A percentile compares a stretch with the other conserved stretches of the same genome.
Conservation (phyloP, 2,329 filamentous ascomycete genomes). For the Exophiala dermatitidis region DNA sequence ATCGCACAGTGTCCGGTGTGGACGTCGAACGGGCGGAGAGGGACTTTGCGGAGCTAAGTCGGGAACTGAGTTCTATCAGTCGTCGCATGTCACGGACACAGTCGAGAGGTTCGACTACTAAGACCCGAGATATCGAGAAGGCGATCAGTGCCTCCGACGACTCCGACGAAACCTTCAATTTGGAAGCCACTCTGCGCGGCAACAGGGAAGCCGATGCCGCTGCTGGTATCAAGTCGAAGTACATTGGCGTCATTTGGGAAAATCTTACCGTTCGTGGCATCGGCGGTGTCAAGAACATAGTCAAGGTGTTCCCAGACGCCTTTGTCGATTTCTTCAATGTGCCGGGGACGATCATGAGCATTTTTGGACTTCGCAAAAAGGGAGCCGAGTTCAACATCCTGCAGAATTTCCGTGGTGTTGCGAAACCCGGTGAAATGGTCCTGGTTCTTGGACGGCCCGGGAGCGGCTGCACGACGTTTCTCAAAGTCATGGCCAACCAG, state of each 20-base stretch:
- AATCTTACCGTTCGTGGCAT: slow-evolving; percentile 67
- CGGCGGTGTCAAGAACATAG: slow-evolving; percentile 65
- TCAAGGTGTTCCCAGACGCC: slow-evolving; percentile 69
- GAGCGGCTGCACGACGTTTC: slow-evolving; percentile 62
- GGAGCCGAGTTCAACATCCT: slow-evolving; percentile 66
- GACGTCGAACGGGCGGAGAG: slow-evolving; percentile 42
- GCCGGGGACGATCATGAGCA: slow-evolving; percentile 54
- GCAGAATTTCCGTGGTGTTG: slow-evolving; percentile 58
- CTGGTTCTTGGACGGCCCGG: slow-evolving; percentile 73
- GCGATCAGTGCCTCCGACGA: slow-evolving; percentile 38
- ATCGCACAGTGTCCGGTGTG: slow-evolving; percentile 35
- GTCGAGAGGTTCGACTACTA: slow-evolving; percentile 29
- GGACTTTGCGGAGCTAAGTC: slow-evolving; percentile 37
- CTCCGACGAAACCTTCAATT: slow-evolving; percentile 59
- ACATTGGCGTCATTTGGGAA: slow-evolving; percentile 72
- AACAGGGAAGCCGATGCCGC: slow-evolving; percentile 63
- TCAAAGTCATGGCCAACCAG: slow-evolving; percentile 62
- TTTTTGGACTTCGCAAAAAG: slow-evolving; percentile 61
- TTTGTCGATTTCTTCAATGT: slow-evolving; percentile 71
- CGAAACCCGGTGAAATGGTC: slow-evolving; percentile 80
- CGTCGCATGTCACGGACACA: slow-evolving; percentile 33
- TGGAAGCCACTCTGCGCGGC: slow-evolving; percentile 67
- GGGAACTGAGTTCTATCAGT: slow-evolving; percentile 35
- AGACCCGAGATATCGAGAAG: slow-evolving; percentile 53
- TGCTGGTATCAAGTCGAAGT: slow-evolving; percentile 73